phyloP scores from a whole-genome alignment of 495 filamentous ascomycete genomes.

The Aspergillus heteromorphus region DNA sequence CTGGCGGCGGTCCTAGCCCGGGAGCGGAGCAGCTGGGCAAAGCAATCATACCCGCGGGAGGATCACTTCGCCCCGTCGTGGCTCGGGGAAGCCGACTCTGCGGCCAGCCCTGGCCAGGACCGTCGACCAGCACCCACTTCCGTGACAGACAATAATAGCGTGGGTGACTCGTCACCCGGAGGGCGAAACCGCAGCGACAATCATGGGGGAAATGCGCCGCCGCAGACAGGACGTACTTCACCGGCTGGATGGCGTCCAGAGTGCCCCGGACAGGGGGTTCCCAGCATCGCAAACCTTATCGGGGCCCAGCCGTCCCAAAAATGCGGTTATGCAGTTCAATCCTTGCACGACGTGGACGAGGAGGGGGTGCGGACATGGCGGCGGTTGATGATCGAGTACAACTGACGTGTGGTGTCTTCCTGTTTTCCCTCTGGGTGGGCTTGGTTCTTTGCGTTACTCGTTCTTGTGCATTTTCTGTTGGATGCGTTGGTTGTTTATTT shows the following conservation, averaged over 20 bases:
- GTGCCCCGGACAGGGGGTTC: slow-evolving; percentile 6
- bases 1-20: slow-evolving; percentile 15
- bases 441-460: not conserved
- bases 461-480: not conserved
- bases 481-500: not conserved
- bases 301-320: slow-evolving; percentile 14
- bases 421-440: not conserved
- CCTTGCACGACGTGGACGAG: slow-evolving; percentile 28
- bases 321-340: slow-evolving; percentile 22
- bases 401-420: slow-evolving; percentile 11
- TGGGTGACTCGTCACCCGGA: slow-evolving; percentile 2
- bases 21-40: slow-evolving; percentile 8
- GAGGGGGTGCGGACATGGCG: slow-evolving; percentile 30
- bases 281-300: slow-evolving; percentile 7
- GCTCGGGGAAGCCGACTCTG: not conserved
- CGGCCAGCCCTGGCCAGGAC: not conserved
- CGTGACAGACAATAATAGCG: slow-evolving; percentile 2
- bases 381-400: slow-evolving; percentile 34
- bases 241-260: slow-evolving; percentile 9
- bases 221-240: slow-evolving; percentile 1
- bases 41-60: slow-evolving; percentile 7
- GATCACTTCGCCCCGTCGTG: not conserved
- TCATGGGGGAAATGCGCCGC: slow-evolving; percentile 2
- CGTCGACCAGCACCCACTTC: slow-evolving; percentile 1
- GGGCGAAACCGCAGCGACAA: slow-evolving; percentile 1